Conservation (phyloP, 169 alveolate genomes). For the Eimeria tenella region DNA sequence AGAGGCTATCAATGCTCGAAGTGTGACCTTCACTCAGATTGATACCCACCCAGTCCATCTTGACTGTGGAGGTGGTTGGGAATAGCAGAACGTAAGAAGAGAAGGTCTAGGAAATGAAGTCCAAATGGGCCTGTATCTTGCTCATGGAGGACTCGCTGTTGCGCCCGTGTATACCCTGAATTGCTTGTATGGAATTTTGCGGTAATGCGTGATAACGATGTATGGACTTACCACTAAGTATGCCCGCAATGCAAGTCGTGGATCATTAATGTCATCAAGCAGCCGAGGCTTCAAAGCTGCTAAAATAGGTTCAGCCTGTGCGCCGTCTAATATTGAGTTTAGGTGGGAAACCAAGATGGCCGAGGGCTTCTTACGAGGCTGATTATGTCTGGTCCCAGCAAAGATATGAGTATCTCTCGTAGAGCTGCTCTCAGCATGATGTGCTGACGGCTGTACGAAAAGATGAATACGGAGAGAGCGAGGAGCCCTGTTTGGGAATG, state of each 20-base stretch:
- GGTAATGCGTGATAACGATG: not conserved
- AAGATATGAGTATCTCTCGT: conserved; percentile 38
- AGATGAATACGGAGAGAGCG: conserved; percentile 61
- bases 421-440: conserved; percentile 44
- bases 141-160: conserved; percentile 49
- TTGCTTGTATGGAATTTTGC: not conserved
- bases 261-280: conserved; percentile 66
- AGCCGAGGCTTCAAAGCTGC: conserved; percentile 66
- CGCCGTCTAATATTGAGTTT: not conserved
- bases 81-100: not conserved
- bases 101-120: conserved; percentile 8
- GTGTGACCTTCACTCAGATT: conserved; percentile 12
- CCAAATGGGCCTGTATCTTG: conserved; percentile 60
- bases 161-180: conserved; percentile 61
- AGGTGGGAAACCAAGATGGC: not conserved
- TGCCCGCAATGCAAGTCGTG: conserved; percentile 57
- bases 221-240: conserved; percentile 37
- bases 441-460: conserved; percentile 66
- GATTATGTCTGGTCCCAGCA: conserved; percentile 51
- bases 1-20: conserved; percentile 23
- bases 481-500: conserved; percentile 38
- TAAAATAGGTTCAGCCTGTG: conserved; percentile 69
- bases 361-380: conserved; percentile 19
- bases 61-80: conserved; percentile 62
- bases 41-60: conserved; percentile 69